phyloP scores from a whole-genome alignment of 805 yeast species.

The Pichia deserticola region DNA sequence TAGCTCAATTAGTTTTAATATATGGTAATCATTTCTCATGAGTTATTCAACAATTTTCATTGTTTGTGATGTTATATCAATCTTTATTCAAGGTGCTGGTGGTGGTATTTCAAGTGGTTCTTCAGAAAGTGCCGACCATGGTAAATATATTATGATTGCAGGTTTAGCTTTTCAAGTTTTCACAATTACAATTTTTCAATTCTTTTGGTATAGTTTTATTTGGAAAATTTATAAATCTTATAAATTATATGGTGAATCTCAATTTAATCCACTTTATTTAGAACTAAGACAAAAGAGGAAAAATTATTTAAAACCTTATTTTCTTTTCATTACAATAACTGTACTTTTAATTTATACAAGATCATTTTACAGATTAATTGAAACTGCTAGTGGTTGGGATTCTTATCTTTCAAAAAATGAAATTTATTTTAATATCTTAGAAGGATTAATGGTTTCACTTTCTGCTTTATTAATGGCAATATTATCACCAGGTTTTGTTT shows the following conservation, averaged over 20 bases:
- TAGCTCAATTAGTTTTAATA: constrained; percentile 53
- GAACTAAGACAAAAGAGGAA: constrained; percentile 26
- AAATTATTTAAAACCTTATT: constrained; percentile 33
- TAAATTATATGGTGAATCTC: constrained; percentile 17
- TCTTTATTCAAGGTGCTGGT: constrained; percentile 60
- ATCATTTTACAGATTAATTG: constrained; percentile 64
- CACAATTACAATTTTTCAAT: constrained; percentile 52
- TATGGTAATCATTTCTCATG: constrained; percentile 50
- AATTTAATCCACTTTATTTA: constrained; percentile 29
- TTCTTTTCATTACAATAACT: constrained; percentile 38
- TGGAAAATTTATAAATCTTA: constrained; percentile 27
- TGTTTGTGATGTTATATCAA: constrained; percentile 49
- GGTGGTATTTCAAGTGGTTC: constrained; percentile 51
- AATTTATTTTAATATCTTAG: constrained; percentile 46
- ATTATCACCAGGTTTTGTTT: constrained; percentile 56
- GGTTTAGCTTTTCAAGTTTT: constrained; percentile 70
- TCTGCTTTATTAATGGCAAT: constrained; percentile 39
- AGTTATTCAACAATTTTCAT: constrained; percentile 54
- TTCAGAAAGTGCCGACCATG: constrained; percentile 9
- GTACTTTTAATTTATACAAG: constrained; percentile 51
- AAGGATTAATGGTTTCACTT: constrained; percentile 50
- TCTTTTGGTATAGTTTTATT: constrained; percentile 39
- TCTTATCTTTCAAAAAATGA: constrained; percentile 58
- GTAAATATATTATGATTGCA: constrained; percentile 51
- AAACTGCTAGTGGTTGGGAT: constrained; percentile 60